These are phyloP conservation scores for Lecanicillium sp. DNA, from an alignment of 2,329 filamentous ascomycete genomes.

Conservation along the genomic window DNA sequence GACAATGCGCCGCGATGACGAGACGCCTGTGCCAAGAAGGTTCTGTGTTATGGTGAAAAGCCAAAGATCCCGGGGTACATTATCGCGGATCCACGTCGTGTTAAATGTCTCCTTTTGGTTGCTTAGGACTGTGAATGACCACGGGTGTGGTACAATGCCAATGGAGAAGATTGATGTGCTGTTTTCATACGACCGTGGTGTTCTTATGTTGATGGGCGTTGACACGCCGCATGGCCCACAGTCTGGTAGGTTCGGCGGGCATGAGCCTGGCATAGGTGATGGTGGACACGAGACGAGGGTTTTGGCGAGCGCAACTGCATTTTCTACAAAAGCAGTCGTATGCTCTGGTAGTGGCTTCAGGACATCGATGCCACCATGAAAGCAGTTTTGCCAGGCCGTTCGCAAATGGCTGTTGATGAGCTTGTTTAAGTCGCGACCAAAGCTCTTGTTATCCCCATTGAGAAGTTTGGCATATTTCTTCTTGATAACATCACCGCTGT, in stretches of 20 bases:
- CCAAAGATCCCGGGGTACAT: slow-evolving; percentile 73
- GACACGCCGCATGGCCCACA: slow-evolving; percentile 65
- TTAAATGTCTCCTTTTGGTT: slow-evolving; percentile 55
- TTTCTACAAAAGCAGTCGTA: slow-evolving; percentile 63
- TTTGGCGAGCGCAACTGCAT: slow-evolving; percentile 64
- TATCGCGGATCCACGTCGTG: slow-evolving; percentile 55
- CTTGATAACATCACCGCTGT: slow-evolving; percentile 56
- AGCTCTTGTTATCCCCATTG: slow-evolving; percentile 49
- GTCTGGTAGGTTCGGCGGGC: slow-evolving; percentile 70
- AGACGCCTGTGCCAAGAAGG: slow-evolving; percentile 54
- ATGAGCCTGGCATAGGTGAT: slow-evolving; percentile 66
- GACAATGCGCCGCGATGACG: slow-evolving; percentile 57
- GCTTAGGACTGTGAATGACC: slow-evolving; percentile 66
- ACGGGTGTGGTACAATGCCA: slow-evolving; percentile 84
- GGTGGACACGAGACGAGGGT: slow-evolving; percentile 69
- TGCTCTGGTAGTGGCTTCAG: slow-evolving; percentile 72
- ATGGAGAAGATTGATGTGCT: slow-evolving; percentile 69
- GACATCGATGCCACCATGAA: slow-evolving; percentile 69
- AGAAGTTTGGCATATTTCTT: slow-evolving; percentile 59
- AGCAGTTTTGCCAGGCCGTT: slow-evolving; percentile 72
- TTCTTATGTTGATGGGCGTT: slow-evolving; percentile 58
- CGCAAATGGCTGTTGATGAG: slow-evolving; percentile 85
- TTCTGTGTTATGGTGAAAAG: slow-evolving; percentile 62
- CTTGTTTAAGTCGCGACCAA: slow-evolving; percentile 55
- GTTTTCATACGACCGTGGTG: slow-evolving; percentile 63